phyloP scores from a whole-genome alignment of 75 land plant genomes.

The Pinus tabuliformis region DNA sequence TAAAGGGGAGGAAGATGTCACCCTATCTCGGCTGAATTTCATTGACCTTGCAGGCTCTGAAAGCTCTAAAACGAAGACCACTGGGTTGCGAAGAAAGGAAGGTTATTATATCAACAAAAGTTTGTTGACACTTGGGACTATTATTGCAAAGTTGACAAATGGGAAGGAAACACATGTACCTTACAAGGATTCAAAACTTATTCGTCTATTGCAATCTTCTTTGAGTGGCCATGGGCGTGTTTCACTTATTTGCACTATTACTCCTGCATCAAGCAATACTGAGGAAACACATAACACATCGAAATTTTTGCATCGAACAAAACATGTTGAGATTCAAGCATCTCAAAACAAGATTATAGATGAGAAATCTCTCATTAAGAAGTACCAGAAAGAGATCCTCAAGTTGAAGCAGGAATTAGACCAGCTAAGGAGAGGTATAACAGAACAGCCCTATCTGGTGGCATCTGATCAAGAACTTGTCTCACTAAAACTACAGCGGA shows the following conservation, averaged over 20 bases:
- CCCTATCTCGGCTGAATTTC: conserved; percentile 75
- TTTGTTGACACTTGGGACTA: conserved; percentile 75
- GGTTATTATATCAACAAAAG: conserved; percentile 92
- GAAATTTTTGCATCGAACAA: conserved; percentile 89
- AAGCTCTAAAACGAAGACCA: conserved; percentile 85
- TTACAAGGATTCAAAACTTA: conserved; percentile 95
- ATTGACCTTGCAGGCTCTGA: conserved; percentile 97
- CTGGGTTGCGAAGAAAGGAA: conserved; percentile 78
- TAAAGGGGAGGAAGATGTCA: conserved; percentile 54
- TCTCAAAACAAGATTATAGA: conserved; percentile 88
- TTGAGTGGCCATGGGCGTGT: conserved; percentile 98
- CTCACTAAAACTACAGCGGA: conserved; percentile 52
- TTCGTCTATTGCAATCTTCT: conserved; percentile 94
- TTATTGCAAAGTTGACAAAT: conserved; percentile 94
- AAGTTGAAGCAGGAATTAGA: conserved; percentile 78
- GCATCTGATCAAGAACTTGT: conserved; percentile 64
- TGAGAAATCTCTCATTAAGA: conserved; percentile 89
- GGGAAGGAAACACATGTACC: conserved; percentile 97
- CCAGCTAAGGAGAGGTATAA: conserved; percentile 62
- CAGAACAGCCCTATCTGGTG: conserved; percentile 12
- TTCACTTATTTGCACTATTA: conserved; percentile 90
- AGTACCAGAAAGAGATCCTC: conserved; percentile 85
- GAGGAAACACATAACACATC: conserved; percentile 91
- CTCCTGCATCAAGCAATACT: conserved; percentile 86
- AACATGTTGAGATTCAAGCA: conserved; percentile 79